Evolutionary conservation across 2,329 filamentous ascomycete species (phyloP), one percentile per base, ranked within the genome.

Genomic region (Botrytis paeoniae): DNA sequence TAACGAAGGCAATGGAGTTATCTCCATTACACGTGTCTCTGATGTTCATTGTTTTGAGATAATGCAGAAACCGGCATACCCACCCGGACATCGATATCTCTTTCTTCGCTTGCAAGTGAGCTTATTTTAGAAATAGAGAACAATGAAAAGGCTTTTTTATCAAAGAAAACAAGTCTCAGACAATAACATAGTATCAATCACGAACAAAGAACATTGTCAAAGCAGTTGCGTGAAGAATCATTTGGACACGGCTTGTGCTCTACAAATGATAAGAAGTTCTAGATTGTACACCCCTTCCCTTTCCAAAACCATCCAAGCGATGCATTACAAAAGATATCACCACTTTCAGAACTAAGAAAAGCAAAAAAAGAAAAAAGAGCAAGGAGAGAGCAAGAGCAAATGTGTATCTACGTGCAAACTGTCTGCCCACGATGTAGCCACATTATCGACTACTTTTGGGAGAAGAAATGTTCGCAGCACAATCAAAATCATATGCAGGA

Each of bases 371-470:
- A 22, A 61, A 45, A 61, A 62, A 32, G 6, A 37, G 35, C 32
- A 41, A 70, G 32, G 48, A 12, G 16, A 51, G 1, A 70, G n/a
- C 25, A 48, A 14, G 25, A 43, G 22, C 5, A 39, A 54, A 41
- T 70, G 59, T 64, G 43, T 70, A 48, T 41, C 57, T 70, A 70
- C 59, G 43, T 70, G 25, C 41, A 64, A 63, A 70, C 54, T 25
- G 41, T 63, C 32, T 70, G 59, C 59, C 29, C 41, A 63, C 57
- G 43, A 25, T 70, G 43, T 25, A 22, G 25, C 8, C 32, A 51
- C 32, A 64, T 70, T 37, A 43, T 64, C n/a, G 54, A 41, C 4
- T 54, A 48, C 32, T 63, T 39, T 35, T 70, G 43, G 59, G 59
- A 62, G 35, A 16, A 41, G 35, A 62, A 45, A 37, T 70, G 32